Base-by-base conservation (phyloP, 2,329 filamentous ascomycete genomes). In the Emergomyces orientalis region DNA sequence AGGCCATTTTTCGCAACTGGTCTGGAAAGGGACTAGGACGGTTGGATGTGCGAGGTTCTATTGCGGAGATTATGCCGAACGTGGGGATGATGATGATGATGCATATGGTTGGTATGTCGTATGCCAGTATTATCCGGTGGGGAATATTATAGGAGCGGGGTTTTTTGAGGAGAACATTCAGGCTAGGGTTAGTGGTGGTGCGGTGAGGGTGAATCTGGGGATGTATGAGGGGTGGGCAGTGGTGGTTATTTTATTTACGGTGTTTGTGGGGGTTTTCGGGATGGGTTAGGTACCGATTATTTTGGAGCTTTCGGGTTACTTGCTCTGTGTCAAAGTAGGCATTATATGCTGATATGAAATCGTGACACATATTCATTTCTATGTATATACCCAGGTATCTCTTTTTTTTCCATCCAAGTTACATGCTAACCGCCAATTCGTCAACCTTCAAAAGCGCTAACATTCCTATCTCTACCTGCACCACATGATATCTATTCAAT, bases 1-100 rank as follows among this genome's bases (percentile, higher is more conserved):
- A 22, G 88, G 87, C 0, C 87, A 90, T 71, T 90, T 90, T 68
- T 88, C 87, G 1, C 87, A 90, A 77, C 73, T 90, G 7, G 87
- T 90, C 6, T 90, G 88, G 88, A 84, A 82, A 72, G 73, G 77
- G 30, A 88, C 85, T 0, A 84, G 76, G 7, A 76, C 78, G 41
- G 81, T 88, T 0, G 86, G 86, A 0, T 90, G 82, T 66, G 82
- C 73, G 32, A 73, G 73, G 49, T 70, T 73, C 19, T 68, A 77
- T 65, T 82, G 80, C 63, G 72, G 75, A 56, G 75, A 74, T 60
- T 64, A 63, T 7, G 30, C 74, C 73, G 63, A 75, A 66, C 65
- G 80, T 59, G 71, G 75, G 43, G 67, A 72, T 61, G 56, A 65
- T 37, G 17, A 34, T 37, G 56, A 72, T 80, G 55, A 58, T 39